Evolutionary conservation across 2,329 filamentous ascomycete species (phyloP).

Genomic region (Meredithiella fracta): DNA sequence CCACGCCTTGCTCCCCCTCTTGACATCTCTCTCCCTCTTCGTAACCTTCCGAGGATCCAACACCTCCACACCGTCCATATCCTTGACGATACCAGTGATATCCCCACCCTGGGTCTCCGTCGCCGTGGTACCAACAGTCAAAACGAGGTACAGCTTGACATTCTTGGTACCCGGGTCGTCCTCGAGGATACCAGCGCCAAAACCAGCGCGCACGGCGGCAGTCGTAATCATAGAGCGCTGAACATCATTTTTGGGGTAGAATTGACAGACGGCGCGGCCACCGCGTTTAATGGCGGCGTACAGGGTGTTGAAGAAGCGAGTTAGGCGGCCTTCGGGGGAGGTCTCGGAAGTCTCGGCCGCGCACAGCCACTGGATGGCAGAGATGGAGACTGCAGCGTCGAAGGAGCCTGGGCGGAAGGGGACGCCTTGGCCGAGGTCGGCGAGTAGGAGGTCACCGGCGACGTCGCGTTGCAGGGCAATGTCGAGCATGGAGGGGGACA

Average conservation of each 20-base stretch:
- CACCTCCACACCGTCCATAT: constrained; percentile 78
- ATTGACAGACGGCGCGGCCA: constrained; percentile 85
- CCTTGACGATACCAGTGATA: constrained; percentile 77
- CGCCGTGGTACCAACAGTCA: constrained; percentile 60
- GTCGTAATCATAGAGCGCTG: constrained; percentile 84
- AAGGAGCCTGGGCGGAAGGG: constrained; percentile 86
- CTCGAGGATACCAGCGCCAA: constrained; percentile 85
- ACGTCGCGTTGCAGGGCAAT: constrained; percentile 82
- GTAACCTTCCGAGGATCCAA: constrained; percentile 43
- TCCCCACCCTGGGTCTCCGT: constrained; percentile 43
- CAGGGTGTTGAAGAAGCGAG: constrained; percentile 80
- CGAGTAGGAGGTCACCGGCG: constrained; percentile 82
- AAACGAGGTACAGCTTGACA: constrained; percentile 84
- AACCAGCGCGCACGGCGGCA: constrained; percentile 84
- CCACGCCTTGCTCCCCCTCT: constrained; percentile 75
- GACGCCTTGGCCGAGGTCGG: constrained; percentile 88
- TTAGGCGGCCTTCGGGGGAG: constrained; percentile 58
- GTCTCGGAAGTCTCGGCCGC: constrained; percentile 85
- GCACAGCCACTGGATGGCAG: constrained; percentile 95
- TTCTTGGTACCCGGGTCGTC: constrained; percentile 96
- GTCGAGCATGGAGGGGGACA: constrained; percentile 91
- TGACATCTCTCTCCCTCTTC: constrained; percentile 31
- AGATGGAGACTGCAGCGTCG: constrained; percentile 88
- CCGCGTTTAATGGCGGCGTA: constrained; percentile 73
- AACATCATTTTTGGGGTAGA: constrained; percentile 89